phyloP scores from a whole-genome alignment of 139 green algal genomes.

The Raphidocelis subcapitata region DNA sequence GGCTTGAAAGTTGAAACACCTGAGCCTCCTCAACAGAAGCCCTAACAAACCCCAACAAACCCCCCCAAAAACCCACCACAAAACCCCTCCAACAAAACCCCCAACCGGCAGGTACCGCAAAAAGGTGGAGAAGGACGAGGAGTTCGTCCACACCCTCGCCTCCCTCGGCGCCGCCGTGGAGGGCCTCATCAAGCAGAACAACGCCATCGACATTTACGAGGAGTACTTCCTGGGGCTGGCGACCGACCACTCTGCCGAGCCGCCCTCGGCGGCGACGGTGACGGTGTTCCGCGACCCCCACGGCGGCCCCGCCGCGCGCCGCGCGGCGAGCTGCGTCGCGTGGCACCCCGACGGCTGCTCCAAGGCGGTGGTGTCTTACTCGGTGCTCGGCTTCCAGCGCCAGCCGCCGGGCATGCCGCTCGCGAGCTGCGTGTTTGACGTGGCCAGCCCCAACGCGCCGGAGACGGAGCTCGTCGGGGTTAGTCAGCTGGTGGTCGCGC shows the following conservation, averaged over 20 bases:
- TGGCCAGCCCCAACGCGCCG: conserved; percentile 83
- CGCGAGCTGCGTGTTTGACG: conserved; percentile 87
- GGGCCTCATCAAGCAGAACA: conserved; percentile 90
- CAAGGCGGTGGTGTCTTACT: conserved; percentile 77
- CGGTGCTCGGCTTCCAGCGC: conserved; percentile 85
- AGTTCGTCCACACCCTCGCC: conserved; percentile 87
- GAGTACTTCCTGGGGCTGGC: conserved; percentile 78
- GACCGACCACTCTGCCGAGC: conserved; percentile 63
- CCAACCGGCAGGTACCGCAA: conserved; percentile 52
- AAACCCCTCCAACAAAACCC: no score
- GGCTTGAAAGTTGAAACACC: no score
- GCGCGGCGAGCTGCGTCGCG: conserved; percentile 65
- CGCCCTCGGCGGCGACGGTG: conserved; percentile 71
- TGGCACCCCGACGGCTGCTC: conserved; percentile 82
- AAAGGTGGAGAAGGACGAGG: conserved; percentile 95
- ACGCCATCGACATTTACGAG: conserved; percentile 95
- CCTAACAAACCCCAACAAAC: no score
- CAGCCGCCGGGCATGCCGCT: conserved; percentile 69
- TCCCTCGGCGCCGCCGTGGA: conserved; percentile 68
- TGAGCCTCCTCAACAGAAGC: no score
- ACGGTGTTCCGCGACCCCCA: conserved; percentile 85
- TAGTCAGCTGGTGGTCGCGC: conserved; percentile 77
- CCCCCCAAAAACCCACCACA: no score
- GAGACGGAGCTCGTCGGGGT: conserved; percentile 72
- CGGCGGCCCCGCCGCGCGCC: not conserved